Conservation (phyloP, 2,329 filamentous ascomycete genomes). For the Bertia moriformis region DNA sequence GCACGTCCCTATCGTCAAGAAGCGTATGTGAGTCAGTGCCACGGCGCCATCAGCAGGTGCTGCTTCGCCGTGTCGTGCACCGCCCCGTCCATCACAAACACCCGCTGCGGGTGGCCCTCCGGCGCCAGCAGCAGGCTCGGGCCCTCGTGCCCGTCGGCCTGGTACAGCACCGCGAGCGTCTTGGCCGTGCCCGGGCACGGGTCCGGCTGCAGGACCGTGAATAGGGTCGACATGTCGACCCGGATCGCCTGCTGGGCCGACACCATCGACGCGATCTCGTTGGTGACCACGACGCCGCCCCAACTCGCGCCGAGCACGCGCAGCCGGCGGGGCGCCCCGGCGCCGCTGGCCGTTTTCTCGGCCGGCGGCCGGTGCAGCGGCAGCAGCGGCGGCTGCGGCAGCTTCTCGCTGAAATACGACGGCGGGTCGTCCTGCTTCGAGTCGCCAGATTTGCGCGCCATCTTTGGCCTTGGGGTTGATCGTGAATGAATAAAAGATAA, state of each 20-base stretch:
- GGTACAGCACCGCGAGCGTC: constrained; percentile 7
- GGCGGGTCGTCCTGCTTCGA: too few species aligned
- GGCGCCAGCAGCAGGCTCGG: constrained; percentile 4
- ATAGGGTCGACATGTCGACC: constrained; percentile 7
- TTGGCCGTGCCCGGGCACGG: constrained; percentile 6
- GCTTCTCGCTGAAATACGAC: too few species aligned
- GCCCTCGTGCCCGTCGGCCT: constrained; percentile 8
- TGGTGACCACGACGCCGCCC: constrained; percentile 8
- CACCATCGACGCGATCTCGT: constrained; percentile 6
- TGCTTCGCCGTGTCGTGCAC: not conserved
- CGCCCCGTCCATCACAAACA: constrained; percentile 6
- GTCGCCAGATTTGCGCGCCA: too few species aligned
- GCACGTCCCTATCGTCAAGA: too few species aligned
- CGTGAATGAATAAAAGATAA: too few species aligned
- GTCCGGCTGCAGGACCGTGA: constrained; percentile 6
- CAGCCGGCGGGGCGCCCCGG: constrained; percentile 1
- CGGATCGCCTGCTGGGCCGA: constrained; percentile 3
- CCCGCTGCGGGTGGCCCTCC: not conserved
- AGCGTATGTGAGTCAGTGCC: too few species aligned
- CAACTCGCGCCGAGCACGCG: constrained; percentile 8
- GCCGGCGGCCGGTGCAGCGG: too few species aligned
- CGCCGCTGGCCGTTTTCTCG: too few species aligned
- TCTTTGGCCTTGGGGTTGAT: too few species aligned
- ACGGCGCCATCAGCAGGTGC: too few species aligned
- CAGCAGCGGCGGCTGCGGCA: too few species aligned